phyloP scores from a whole-genome alignment of 129 eudicot genomes.

The Chrysanthemum seticuspe region DNA sequence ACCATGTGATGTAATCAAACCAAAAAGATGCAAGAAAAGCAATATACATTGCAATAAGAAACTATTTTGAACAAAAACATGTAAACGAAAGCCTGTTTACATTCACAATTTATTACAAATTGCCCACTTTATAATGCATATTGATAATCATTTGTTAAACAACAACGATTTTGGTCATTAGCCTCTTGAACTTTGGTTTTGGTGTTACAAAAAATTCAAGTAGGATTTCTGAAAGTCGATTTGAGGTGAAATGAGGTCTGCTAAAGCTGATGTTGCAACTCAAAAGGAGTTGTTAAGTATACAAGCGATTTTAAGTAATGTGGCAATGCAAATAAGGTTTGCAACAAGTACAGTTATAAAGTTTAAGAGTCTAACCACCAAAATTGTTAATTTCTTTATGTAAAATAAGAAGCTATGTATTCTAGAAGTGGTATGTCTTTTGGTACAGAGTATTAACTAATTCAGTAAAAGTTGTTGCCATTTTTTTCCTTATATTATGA shows the following conservation, averaged over 20 bases:
- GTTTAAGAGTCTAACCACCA: too few relatives aligned
- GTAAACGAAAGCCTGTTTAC: not conserved
- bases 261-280: not conserved
- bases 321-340: too few relatives aligned
- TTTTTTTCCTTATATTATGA: conserved; percentile 6
- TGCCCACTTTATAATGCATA: not conserved
- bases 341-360: not conserved
- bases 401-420: not conserved
- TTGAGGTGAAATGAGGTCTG: too few relatives aligned
- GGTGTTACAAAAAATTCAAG: not conserved
- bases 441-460: conserved; percentile 1
- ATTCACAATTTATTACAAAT: not conserved
- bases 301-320: too few relatives aligned
- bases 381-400: too few relatives aligned
- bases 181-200: not conserved
- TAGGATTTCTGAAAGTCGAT: too few relatives aligned
- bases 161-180: not conserved
- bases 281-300: too few relatives aligned
- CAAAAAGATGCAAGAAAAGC: not conserved
- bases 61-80: not conserved
- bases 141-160: not conserved
- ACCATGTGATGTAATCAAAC: not conserved
- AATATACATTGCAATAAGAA: not conserved
- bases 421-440: not conserved
- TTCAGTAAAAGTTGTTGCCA: conserved; percentile 14